phyloP scores from a whole-genome alignment of 176 grass and related monocot genomes.

The Oryza meridionalis region DNA sequence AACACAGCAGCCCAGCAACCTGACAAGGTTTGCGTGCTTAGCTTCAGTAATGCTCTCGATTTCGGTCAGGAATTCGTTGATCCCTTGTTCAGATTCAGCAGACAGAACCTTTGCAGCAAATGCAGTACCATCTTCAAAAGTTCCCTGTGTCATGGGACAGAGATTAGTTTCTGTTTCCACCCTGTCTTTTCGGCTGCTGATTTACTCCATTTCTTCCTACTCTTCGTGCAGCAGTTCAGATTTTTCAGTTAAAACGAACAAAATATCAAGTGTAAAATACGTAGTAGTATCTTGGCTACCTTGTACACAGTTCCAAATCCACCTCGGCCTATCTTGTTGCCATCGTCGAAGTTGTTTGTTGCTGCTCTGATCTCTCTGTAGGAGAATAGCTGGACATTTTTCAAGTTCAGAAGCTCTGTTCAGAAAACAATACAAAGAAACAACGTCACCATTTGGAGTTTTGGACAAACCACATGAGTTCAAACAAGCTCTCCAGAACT shows the following conservation, averaged over 20 bases:
- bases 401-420: conserved; percentile 29
- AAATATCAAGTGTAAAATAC: background rate
- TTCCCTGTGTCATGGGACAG: conserved; percentile 38
- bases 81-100: conserved; percentile 53
- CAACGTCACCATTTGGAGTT: background rate
- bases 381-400: conserved; percentile 38
- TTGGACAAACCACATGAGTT: no score
- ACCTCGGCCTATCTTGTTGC: conserved; percentile 51
- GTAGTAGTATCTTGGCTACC: background rate
- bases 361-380: conserved; percentile 49
- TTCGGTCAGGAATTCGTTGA: conserved; percentile 65
- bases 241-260: background rate
- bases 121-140: conserved; percentile 43
- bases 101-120: conserved; percentile 59
- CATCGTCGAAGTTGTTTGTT: conserved; percentile 42
- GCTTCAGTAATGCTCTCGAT: conserved; percentile 55
- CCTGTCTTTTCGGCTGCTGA: background rate
- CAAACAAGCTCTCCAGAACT: background rate
- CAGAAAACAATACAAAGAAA: background rate
- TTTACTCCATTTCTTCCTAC: background rate
- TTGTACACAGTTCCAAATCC: conserved; percentile 64
- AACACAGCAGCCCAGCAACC: conserved; percentile 52
- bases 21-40: conserved; percentile 56
- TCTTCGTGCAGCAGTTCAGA: background rate
- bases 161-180: background rate